Conservation (phyloP, 2,329 filamentous ascomycete genomes). For the Aspergillus fumigatiaffinis region DNA sequence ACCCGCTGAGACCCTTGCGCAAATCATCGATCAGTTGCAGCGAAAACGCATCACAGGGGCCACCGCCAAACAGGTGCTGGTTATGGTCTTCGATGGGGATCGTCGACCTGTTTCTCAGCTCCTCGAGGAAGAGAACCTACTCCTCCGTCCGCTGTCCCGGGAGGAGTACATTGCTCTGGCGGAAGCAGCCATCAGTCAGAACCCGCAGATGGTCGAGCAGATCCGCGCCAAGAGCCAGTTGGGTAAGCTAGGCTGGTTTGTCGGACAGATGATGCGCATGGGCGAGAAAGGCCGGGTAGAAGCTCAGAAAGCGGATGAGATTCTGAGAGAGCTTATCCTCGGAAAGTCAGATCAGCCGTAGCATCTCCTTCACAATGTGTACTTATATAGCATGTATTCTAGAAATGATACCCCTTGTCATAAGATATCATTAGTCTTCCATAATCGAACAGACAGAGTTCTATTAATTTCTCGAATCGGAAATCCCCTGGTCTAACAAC, state of each 20-base stretch:
- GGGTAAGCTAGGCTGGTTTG: slow-evolving; percentile 65
- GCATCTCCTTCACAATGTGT: background rate
- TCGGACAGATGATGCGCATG: slow-evolving; percentile 64
- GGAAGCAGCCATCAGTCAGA: slow-evolving; percentile 49
- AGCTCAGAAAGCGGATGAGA: slow-evolving; percentile 54
- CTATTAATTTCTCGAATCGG: background rate
- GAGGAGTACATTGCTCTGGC: slow-evolving; percentile 56
- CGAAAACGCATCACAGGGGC: slow-evolving; percentile 48
- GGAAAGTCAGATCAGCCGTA: slow-evolving; percentile 9
- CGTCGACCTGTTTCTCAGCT: slow-evolving; percentile 48
- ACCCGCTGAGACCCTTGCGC: slow-evolving; percentile 41
- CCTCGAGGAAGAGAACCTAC: slow-evolving; percentile 54
- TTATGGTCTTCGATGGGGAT: slow-evolving; percentile 52
- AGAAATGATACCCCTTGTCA: slow-evolving; percentile 6
- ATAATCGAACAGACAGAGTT: background rate
- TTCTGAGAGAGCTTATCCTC: slow-evolving; percentile 49
- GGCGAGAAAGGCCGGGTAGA: slow-evolving; percentile 61
- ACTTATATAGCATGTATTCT: background rate
- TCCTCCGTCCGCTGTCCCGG: slow-evolving; percentile 52
- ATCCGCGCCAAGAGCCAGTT: slow-evolving; percentile 57
- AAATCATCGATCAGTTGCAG: slow-evolving; percentile 44
- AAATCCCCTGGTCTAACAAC: background rate
- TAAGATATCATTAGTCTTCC: background rate
- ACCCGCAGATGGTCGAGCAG: slow-evolving; percentile 56
- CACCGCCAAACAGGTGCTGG: slow-evolving; percentile 59